Evolutionary conservation across 2,329 filamentous ascomycete genomes (phyloP), one percentile per base, ranked within the genome.

Genomic region (Curvularia sp.): DNA sequence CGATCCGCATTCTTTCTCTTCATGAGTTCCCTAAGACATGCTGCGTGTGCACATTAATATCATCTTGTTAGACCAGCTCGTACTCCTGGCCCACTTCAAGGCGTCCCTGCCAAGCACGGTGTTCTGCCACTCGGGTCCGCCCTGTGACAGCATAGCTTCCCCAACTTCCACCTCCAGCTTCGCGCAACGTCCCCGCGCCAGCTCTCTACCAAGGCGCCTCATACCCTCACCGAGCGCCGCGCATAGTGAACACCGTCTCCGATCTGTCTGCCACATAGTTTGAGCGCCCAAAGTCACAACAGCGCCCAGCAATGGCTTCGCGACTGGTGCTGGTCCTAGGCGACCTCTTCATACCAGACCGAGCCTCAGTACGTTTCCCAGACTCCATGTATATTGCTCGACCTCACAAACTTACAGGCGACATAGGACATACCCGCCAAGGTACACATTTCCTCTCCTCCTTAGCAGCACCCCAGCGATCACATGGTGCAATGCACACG

Each of bases 311-410:
- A 75, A 79, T 79, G 77, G 74, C 77, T 58, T 78, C 77, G 59
- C 72, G 77, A 70, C 69, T 79, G 60, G 77, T 79, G 58, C 71
- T 79, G 62, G 75, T 73, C 60, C 67, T 79, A 51, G 76, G 77
- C 60, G 77, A 79, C 72, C 74, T 79, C 58, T 79, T 79, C 68
- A 79, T 79, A 67, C 77, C 77, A 65, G 77, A 79, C 58, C 65
- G 77, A 69, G 77, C 77, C 67, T 62, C 75, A 55, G 77, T 79
- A 76, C 60, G 77, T 68, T 46, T 39, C 50, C 20, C 35, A 30
- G 39, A 43, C 35, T 22, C 39, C 33, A 43, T 28, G 26, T 55
- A 48, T 53, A 49, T 53, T 58, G 62, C 67, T 65, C 58, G 68
- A 62, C 71, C 72, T 75, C 69, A 75, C 74, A 73, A 62, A 68